Percentiles rank a stretch among this genome's conserved stretches.
phyloP scores from a whole-genome alignment of 257 asterid species.

The Solanum ahanhuiri region DNA sequence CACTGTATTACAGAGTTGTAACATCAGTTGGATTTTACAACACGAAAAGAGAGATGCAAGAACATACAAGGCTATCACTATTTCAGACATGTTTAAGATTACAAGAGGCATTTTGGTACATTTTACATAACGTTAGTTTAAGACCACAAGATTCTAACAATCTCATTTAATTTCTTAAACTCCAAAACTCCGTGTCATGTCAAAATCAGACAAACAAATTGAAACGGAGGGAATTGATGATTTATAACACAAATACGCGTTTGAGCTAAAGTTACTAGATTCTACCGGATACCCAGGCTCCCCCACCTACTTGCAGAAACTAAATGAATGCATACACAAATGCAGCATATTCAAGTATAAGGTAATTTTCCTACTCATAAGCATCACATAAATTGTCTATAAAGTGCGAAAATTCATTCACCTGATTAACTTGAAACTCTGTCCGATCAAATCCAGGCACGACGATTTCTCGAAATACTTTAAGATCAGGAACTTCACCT shows the following conservation, averaged over 20 bases:
- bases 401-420: slow-evolving; percentile 2
- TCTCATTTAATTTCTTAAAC: background rate
- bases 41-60: background rate
- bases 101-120: background rate
- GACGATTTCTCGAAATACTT: slow-evolving; percentile 55
- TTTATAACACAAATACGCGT: background rate
- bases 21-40: background rate
- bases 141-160: background rate
- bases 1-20: background rate
- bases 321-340: background rate
- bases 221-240: rapidly evolving
- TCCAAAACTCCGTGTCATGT: background rate
- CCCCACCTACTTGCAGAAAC: background rate
- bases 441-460: slow-evolving; percentile 78
- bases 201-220: too few relatives aligned
- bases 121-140: background rate
- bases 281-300: background rate
- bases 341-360: background rate
- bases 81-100: background rate
- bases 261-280: background rate
- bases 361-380: background rate
- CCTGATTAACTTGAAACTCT: slow-evolving; percentile 73
- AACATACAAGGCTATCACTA: background rate
- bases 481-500: slow-evolving; percentile 42
- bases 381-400: background rate